These are phyloP conservation scores for Tricholoma sp. DNA, from an alignment of 768 basidiomycete genomes.

Conservation along the genomic window DNA sequence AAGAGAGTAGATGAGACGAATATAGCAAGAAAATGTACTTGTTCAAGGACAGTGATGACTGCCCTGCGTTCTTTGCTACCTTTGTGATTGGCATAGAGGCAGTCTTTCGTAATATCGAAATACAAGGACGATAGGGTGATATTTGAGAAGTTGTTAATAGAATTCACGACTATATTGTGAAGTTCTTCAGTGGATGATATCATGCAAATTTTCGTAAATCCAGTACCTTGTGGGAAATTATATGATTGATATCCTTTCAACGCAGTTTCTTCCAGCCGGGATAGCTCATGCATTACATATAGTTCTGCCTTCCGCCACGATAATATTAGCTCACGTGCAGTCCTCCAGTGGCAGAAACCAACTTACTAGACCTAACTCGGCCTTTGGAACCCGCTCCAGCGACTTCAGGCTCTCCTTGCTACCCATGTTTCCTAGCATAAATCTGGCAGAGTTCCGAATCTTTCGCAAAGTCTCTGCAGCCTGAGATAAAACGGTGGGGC, in stretches of 20 bases:
- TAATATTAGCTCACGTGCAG: not conserved
- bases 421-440: constrained; percentile 77
- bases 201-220: constrained; percentile 1
- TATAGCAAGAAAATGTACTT: constrained; percentile 37
- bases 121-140: constrained; percentile 86
- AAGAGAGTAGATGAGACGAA: not conserved
- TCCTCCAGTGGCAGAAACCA: not conserved
- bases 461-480: constrained; percentile 74
- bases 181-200: not conserved
- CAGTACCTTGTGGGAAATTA: constrained; percentile 78
- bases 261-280: constrained; percentile 62
- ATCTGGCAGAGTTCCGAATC: constrained; percentile 81
- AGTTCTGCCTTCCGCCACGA: constrained; percentile 58
- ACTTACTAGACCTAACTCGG: constrained; percentile 63
- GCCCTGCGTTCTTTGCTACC: constrained; percentile 52
- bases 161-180: constrained; percentile 53
- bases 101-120: constrained; percentile 89
- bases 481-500: constrained; percentile 70
- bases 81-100: constrained; percentile 67
- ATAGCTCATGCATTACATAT: constrained; percentile 83
- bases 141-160: constrained; percentile 75
- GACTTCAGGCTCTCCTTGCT: constrained; percentile 24
- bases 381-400: constrained; percentile 33
- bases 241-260: constrained; percentile 65
- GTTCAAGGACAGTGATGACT: constrained; percentile 65